Percentiles rank a stretch among this genome's conserved stretches.
These are phyloP conservation scores for Hemisphaericaspora xylanilytica DNA, from an alignment of 1,139 yeast species.

Conservation along the genomic window DNA sequence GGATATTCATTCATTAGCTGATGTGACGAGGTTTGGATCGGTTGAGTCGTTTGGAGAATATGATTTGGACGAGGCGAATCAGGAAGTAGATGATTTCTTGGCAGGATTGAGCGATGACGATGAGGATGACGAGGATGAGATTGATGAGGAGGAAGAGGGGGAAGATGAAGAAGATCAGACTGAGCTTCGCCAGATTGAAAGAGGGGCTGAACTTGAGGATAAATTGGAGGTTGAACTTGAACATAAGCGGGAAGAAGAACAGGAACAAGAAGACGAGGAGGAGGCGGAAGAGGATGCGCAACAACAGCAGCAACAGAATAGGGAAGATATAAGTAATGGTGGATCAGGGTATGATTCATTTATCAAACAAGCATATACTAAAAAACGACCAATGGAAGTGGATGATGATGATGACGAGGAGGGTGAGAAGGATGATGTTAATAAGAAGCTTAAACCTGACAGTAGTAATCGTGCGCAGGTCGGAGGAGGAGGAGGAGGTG, in stretches of 20 bases:
- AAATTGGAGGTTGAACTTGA: conserved; percentile 13
- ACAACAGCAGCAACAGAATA: too few species aligned
- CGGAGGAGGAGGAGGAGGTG: too few species aligned
- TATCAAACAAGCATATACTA: conserved; percentile 31
- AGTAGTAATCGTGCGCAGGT: too few species aligned
- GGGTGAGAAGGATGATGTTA: conserved; percentile 13
- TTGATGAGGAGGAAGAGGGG: conserved; percentile 25
- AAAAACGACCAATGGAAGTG: conserved; percentile 23
- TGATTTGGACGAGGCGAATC: conserved; percentile 55
- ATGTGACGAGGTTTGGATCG: conserved; percentile 28
- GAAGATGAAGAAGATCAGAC: conserved; percentile 18
- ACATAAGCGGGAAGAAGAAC: conserved; percentile 16
- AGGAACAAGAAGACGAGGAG: conserved; percentile 14
- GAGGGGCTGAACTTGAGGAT: conserved; percentile 9
- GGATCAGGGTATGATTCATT: conserved; percentile 24
- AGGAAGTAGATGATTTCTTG: conserved; percentile 59
- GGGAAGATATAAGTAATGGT: conserved; percentile 11
- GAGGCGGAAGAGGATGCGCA: conserved; percentile 11
- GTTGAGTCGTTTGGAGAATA: conserved; percentile 36
- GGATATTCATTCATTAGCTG: conserved; percentile 12
- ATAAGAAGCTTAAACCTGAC: conserved; percentile 12
- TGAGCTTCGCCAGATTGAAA: conserved; percentile 2
- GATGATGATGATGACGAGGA: conserved; percentile 17
- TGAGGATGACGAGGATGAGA: conserved; percentile 30
- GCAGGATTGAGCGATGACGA: conserved; percentile 55